A percentile compares a stretch with the other conserved stretches of the same genome.
Conservation (phyloP, 768 basidiomycete species). For the Mrakia gelida region DNA sequence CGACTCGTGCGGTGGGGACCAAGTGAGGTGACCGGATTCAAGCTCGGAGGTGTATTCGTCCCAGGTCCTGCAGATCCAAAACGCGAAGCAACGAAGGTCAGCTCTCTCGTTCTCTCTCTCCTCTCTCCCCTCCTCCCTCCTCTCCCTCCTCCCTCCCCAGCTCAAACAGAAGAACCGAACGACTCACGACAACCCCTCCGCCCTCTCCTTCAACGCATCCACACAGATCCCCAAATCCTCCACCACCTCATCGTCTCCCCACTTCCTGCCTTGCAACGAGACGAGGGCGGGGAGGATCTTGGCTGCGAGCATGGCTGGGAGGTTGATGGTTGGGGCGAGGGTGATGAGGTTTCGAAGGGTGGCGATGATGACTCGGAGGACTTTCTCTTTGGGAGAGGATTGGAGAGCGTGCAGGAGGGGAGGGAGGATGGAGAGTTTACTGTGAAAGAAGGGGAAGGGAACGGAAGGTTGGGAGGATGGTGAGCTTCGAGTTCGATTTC, state of each 20-base stretch:
- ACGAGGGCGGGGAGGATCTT: slow-evolving; percentile 2
- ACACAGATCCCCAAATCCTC: slow-evolving; percentile 85
- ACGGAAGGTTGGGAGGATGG: neutral
- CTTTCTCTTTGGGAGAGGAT: slow-evolving; percentile 91
- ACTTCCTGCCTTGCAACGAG: slow-evolving; percentile 65
- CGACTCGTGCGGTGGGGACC: slow-evolving; percentile 93
- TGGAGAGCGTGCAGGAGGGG: slow-evolving; percentile 78
- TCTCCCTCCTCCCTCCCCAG: neutral
- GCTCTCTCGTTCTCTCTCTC: neutral
- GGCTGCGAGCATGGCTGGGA: slow-evolving; percentile 86
- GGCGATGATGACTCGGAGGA: slow-evolving; percentile 85
- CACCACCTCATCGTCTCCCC: slow-evolving; percentile 76
- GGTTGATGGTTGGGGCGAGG: slow-evolving; percentile 79
- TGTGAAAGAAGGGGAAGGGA: slow-evolving; percentile 40
- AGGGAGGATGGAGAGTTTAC: slow-evolving; percentile 85
- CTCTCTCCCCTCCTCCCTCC: neutral
- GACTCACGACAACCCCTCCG: slow-evolving; percentile 83
- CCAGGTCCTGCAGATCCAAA: slow-evolving; percentile 62
- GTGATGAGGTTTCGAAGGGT: slow-evolving; percentile 91
- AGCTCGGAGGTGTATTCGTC: slow-evolving; percentile 94
- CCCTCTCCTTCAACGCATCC: slow-evolving; percentile 76
- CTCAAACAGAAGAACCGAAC: neutral
- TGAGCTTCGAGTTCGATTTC: neutral
- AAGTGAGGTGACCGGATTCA: slow-evolving; percentile 80
- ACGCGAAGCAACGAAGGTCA: neutral